Evolutionary conservation across 768 basidiomycete genomes (phyloP), one percentile per base, ranked within the genome.

Genomic region (Lentinula edodes): DNA sequence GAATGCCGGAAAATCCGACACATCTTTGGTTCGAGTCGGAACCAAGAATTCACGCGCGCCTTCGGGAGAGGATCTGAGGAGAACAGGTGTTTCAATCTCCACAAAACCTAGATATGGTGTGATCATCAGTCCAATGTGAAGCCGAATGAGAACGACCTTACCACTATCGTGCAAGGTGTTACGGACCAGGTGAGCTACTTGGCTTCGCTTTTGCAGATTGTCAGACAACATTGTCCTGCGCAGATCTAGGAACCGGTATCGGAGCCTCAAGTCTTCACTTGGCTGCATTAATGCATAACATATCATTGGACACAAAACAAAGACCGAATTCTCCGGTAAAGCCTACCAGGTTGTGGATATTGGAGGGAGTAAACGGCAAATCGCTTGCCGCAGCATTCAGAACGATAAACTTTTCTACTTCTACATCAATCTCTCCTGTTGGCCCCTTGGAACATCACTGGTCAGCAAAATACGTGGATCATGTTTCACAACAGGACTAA

Each of bases 11-110:
- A 42, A 55, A 20, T 61, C 66, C 62, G 67, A 66, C 60, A 73
- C 62, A 41, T 76, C 74, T 60, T 75, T 70, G 46, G 77, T 68
- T 50, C 94, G 89, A 28, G 87, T 84, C 54, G 94, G 94, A 50
- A 97, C 94, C 42, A 97, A 83, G 69, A 91, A 98, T 72, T 98
- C 95, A 66, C 95, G 83, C 0, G 95, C 95, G 35, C 95, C 95
- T 76, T 98, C 95, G 20, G 94, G 93, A 2, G 94, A 90, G 7
- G 95, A 96, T 70, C 90, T 88, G 34, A 98, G 82, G 20, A 98
- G 81, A 58, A 94, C 80, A 32, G 95, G 95, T 0, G 95, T 98
- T 73, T 98, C 95, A 36, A 98, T 91, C 72, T 97, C 95, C 58
- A 86, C 79, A 73, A 98, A 98, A 68, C 83, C 95, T 97, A 66